phyloP scores from a whole-genome alignment of 2,329 filamentous ascomycete species.

The Alternaria panax region DNA sequence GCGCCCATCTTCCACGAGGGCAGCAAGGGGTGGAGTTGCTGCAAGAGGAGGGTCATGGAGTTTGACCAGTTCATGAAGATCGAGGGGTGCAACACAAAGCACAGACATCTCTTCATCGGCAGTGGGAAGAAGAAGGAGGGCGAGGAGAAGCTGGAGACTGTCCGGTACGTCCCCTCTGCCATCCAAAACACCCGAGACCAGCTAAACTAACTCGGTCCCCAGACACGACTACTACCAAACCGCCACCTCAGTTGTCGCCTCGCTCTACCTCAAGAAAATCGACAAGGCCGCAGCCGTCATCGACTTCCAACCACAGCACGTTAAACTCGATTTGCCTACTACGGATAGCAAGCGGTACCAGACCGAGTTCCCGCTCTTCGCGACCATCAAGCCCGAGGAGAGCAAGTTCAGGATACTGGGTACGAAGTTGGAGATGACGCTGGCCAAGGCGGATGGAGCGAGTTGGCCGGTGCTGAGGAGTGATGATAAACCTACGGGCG shows the following conservation, averaged over 20 bases:
- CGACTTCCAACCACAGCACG: conserved; percentile 67
- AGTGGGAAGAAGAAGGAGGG: conserved; percentile 74
- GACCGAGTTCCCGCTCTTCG: conserved; percentile 77
- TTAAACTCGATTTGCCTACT: conserved; percentile 85
- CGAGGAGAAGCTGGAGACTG: conserved; percentile 79
- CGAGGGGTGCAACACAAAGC: conserved; percentile 84
- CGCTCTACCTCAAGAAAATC: conserved; percentile 97
- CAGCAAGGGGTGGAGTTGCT: conserved; percentile 96
- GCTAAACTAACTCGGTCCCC: conserved; percentile 12
- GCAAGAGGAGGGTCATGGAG: conserved; percentile 91
- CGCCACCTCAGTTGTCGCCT: conserved; percentile 80
- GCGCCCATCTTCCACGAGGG: conserved; percentile 96
- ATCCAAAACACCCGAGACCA: not conserved
- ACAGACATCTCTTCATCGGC: conserved; percentile 83
- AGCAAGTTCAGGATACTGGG: conserved; percentile 83
- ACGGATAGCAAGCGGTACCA: conserved; percentile 84
- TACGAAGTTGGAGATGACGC: conserved; percentile 83
- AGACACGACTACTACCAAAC: conserved; percentile 97
- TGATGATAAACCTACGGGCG: conserved; percentile 74
- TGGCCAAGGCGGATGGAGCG: conserved; percentile 75
- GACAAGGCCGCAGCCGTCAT: conserved; percentile 80
- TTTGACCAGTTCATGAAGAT: conserved; percentile 99
- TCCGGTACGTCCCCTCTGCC: conserved; percentile 63
- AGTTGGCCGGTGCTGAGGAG: conserved; percentile 87
- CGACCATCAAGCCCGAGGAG: conserved; percentile 75